These are phyloP conservation scores for Petrea volubilis DNA, from an alignment of 257 asterid species.

Conservation along the genomic window DNA sequence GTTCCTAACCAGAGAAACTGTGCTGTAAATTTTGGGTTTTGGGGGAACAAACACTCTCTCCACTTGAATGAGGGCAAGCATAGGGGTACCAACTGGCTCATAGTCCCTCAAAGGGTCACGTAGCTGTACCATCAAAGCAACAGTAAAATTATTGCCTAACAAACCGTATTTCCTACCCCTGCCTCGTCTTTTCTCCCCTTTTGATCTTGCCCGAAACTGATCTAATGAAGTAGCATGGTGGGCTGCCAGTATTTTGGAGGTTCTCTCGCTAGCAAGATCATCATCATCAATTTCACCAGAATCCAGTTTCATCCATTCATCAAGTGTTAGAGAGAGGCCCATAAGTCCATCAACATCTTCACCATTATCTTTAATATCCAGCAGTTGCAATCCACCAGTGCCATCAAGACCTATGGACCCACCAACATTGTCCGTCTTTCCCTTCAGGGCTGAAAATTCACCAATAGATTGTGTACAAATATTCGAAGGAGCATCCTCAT, in stretches of 20 bases:
- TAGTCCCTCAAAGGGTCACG: conserved; percentile 90
- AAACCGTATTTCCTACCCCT: conserved; percentile 72
- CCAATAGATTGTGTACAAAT: conserved; percentile 63
- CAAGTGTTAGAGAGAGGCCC: conserved; percentile 88
- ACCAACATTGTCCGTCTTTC: conserved; percentile 45
- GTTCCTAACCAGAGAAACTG: conserved; percentile 50
- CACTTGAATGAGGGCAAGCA: conserved; percentile 96
- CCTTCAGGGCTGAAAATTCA: conserved; percentile 77
- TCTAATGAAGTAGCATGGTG: conserved; percentile 82
- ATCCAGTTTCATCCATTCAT: conserved; percentile 97
- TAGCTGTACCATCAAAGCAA: conserved; percentile 93
- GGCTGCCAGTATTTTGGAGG: conserved; percentile 83
- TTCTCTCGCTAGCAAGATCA: conserved; percentile 67
- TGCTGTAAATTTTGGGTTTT: conserved; percentile 70
- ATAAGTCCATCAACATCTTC: conserved; percentile 83
- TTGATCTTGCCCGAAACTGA: conserved; percentile 61
- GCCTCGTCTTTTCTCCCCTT: conserved; percentile 77
- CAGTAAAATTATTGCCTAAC: conserved; percentile 88
- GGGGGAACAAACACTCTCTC: conserved; percentile 92
- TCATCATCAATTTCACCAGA: conserved; percentile 81
- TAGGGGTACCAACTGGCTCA: conserved; percentile 92
- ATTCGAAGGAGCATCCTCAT: conserved; percentile 69
- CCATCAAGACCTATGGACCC: conserved; percentile 86
- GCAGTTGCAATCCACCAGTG: conserved; percentile 75
- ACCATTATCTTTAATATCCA: conserved; percentile 73